Evolutionary conservation across 1,139 yeast genomes (phyloP).

Genomic region (Suhomyces panamericanus): DNA sequence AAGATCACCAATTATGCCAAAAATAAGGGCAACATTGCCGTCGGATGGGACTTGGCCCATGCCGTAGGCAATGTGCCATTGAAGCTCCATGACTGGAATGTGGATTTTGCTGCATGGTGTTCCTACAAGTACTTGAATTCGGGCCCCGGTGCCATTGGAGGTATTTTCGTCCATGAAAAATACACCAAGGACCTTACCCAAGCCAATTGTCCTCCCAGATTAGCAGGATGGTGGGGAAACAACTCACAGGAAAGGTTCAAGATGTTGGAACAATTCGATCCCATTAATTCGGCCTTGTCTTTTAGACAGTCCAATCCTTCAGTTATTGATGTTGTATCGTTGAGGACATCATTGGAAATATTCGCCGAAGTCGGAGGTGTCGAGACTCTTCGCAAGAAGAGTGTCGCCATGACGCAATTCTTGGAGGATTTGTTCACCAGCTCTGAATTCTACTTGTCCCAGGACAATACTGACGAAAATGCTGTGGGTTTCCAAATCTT

Average conservation of each 20-base stretch:
- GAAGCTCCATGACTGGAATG: slow-evolving; percentile 79
- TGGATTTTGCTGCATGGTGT: slow-evolving; percentile 95
- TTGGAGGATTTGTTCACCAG: slow-evolving; percentile 48
- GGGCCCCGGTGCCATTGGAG: slow-evolving; percentile 93
- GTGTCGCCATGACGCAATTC: slow-evolving; percentile 57
- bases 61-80: slow-evolving; percentile 87
- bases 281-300: slow-evolving; percentile 80
- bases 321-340: slow-evolving; percentile 75
- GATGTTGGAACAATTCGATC: slow-evolving; percentile 79
- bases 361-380: slow-evolving; percentile 69
- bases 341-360: slow-evolving; percentile 64
- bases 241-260: slow-evolving; percentile 66
- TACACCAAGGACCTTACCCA: slow-evolving; percentile 38
- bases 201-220: slow-evolving; percentile 53
- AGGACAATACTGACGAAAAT: slow-evolving; percentile 21
- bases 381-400: slow-evolving; percentile 51
- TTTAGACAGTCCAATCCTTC: slow-evolving; percentile 93
- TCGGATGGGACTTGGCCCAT: slow-evolving; percentile 97
- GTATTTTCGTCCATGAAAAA: slow-evolving; percentile 68
- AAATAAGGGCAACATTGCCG: slow-evolving; percentile 46
- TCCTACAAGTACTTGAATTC: slow-evolving; percentile 87
- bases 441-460: slow-evolving; percentile 45
- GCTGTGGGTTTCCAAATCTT: slow-evolving; percentile 61
- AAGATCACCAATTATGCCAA: slow-evolving; percentile 65
- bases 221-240: slow-evolving; percentile 99